These are phyloP conservation scores for Phylloporus sp. DNA, from an alignment of 768 basidiomycete genomes.

Conservation along the genomic window DNA sequence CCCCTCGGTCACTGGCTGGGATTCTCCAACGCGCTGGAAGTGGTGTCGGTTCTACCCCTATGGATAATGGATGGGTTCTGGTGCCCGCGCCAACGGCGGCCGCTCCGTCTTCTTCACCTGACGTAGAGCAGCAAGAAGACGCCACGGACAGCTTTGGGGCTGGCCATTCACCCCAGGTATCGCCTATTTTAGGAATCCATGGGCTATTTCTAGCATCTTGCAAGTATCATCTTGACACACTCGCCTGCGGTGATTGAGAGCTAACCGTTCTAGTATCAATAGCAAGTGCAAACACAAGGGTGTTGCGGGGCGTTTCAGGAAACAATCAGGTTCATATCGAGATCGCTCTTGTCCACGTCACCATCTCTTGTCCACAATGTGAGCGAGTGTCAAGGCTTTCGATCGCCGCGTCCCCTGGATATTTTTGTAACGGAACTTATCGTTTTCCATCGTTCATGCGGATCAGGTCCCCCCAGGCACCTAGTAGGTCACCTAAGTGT, in stretches of 20 bases:
- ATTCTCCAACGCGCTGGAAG: slow-evolving; percentile 19
- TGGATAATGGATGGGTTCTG: slow-evolving; percentile 1
- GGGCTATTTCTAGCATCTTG: slow-evolving; percentile 1
- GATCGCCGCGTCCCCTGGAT: slow-evolving; percentile 1
- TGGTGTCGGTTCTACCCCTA: slow-evolving; percentile 19
- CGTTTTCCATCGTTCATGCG: slow-evolving; percentile 14
- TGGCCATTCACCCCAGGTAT: slow-evolving; percentile 7
- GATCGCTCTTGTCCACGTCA: background rate
- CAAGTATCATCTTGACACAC: background rate
- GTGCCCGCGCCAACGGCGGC: slow-evolving; percentile 6
- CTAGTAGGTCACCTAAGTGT: background rate
- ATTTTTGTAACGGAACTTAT: background rate
- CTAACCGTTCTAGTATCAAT: background rate
- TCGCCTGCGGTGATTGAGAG: slow-evolving; percentile 16
- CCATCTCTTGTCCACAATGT: slow-evolving; percentile 1
- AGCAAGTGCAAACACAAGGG: slow-evolving; percentile 1
- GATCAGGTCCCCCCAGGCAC: slow-evolving; percentile 19
- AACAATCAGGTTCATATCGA: slow-evolving; percentile 12
- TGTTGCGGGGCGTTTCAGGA: background rate
- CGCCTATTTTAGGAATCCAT: slow-evolving; percentile 2
- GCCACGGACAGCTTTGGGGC: slow-evolving; percentile 1
- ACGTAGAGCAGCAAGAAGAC: slow-evolving; percentile 11
- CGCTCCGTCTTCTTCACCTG: slow-evolving; percentile 14
- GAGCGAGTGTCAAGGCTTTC: slow-evolving; percentile 1
- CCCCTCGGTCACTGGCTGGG: slow-evolving; percentile 8